phyloP scores from a whole-genome alignment of 129 eudicot species.

The Heracleum sosnowskyi region DNA sequence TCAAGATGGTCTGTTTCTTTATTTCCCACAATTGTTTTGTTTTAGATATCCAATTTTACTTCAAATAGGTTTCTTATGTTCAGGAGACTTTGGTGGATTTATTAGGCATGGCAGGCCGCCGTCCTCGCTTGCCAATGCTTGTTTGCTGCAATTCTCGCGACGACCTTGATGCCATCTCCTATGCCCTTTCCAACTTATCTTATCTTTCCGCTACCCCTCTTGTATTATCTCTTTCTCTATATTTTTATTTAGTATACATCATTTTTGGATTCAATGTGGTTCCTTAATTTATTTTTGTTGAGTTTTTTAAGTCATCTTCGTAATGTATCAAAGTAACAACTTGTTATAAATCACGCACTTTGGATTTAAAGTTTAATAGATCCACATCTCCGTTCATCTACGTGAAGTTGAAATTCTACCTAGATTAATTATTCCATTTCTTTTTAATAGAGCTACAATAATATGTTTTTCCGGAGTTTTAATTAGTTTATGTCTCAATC shows the following conservation, averaged over 20 bases:
- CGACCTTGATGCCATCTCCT: conserved; percentile 87
- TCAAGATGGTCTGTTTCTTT: conserved; percentile 55
- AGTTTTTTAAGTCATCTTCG: no score
- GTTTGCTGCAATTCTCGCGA: conserved; percentile 88
- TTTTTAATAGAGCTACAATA: background rate
- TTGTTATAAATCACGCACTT: background rate
- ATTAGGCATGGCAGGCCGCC: conserved; percentile 74
- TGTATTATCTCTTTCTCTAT: conserved; percentile 25
- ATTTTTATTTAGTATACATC: no score
- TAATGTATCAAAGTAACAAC: no score
- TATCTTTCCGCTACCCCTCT: conserved; percentile 49
- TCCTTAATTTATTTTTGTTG: no score
- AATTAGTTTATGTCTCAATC: background rate
- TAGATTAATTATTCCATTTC: background rate
- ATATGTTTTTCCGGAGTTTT: background rate
- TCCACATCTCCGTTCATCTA: background rate
- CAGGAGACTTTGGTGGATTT: conserved; percentile 87
- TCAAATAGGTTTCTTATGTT: background rate
- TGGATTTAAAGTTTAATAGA: background rate
- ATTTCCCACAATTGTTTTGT: no score
- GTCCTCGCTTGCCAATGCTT: conserved; percentile 67
- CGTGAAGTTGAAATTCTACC: background rate
- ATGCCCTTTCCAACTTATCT: conserved; percentile 55
- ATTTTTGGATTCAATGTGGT: no score
- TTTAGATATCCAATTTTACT: background rate